Evolutionary conservation across 179 eudicot species (phyloP), one percentile per base, ranked within the genome.

Genomic region (Silene noctiflora): DNA sequence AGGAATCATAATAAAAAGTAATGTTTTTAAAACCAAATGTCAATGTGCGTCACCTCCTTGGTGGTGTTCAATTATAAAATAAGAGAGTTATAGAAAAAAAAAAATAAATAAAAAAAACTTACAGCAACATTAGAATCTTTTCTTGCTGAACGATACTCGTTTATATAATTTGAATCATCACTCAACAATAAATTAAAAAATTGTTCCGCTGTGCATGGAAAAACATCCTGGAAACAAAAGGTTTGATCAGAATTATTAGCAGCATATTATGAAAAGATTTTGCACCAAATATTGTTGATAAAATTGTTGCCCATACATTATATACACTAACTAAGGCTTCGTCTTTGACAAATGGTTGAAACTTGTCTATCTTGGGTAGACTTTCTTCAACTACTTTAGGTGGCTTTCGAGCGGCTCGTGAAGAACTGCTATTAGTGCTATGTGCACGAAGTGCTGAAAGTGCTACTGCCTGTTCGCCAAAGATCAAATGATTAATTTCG

Each of bases 401-500:
- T 76, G 72, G 84, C 73, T 80, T 82, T 76, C 81, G 85, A 77
- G 83, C 66, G 20, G 80, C 80, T 80, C 84, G 83, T 29, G 85
- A 44, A 22, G 97, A 94, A 82, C 94, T 92, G 80, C 97, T 91
- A 77, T 84, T 89, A 10, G 92, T 92, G 80, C 97, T 91, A 77
- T 84, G 91, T 9, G 92, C 96, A 78, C 97, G 96, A 71, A 94
- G 83, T 79, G 87, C 96, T 25, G 96, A 91, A 42, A 89, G 91
- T 78, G 90, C 93, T 59, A 81, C 80, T 78, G 89, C 97, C 98
- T 94, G 81, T 71, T 69, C 20, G 76, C 7, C 73, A 76, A 74
- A 39, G 33, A 81, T n/a, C n/a, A n/a, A 55, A 76, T 68, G 27
- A 77, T 59, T 33, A 79, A 9, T 60, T 72, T 55, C 20, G 24